Conservation (phyloP, 768 basidiomycete species). For the Collybia nuda region DNA sequence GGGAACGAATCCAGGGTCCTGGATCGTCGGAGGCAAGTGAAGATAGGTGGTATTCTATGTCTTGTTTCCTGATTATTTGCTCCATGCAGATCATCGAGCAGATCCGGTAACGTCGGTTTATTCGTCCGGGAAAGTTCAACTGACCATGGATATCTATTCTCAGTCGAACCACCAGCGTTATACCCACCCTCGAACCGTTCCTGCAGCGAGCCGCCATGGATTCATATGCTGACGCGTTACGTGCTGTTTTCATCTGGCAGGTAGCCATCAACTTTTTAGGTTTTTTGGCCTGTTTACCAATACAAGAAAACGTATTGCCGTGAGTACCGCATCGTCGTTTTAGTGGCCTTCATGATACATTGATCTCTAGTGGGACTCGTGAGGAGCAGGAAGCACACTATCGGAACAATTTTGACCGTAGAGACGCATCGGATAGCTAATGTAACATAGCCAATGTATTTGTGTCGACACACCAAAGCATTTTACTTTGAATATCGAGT, state of each 20-base stretch:
- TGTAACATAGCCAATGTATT: slow-evolving; percentile 25
- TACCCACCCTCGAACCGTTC: slow-evolving; percentile 59
- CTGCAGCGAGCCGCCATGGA: slow-evolving; percentile 63
- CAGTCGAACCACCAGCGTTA: slow-evolving; percentile 73
- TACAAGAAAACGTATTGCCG: slow-evolving; percentile 73
- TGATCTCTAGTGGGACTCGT: slow-evolving; percentile 49
- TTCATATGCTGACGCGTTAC: slow-evolving; percentile 79
- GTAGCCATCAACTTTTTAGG: slow-evolving; percentile 63
- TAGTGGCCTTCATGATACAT: slow-evolving; percentile 4
- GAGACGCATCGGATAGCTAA: slow-evolving; percentile 19
- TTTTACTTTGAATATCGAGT: slow-evolving; percentile 1
- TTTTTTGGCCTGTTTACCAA: slow-evolving; percentile 69
- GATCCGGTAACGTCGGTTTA: slow-evolving; percentile 49
- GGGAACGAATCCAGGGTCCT: slow-evolving; percentile 73
- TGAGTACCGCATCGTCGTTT: slow-evolving; percentile 23
- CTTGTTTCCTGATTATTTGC: slow-evolving; percentile 9
- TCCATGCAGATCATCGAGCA: slow-evolving; percentile 62
- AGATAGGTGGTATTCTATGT: slow-evolving; percentile 11
- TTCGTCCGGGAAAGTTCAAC: slow-evolving; percentile 1
- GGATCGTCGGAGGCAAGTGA: slow-evolving; percentile 65
- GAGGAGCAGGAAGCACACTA: slow-evolving; percentile 62
- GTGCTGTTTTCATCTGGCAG: slow-evolving; percentile 82
- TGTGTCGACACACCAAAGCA: slow-evolving; percentile 7
- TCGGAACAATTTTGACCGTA: slow-evolving; percentile 33
- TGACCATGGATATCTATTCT: neutral